Base-by-base conservation (phyloP, 1,139 yeast genomes). In the Debaryomyces sp. region DNA sequence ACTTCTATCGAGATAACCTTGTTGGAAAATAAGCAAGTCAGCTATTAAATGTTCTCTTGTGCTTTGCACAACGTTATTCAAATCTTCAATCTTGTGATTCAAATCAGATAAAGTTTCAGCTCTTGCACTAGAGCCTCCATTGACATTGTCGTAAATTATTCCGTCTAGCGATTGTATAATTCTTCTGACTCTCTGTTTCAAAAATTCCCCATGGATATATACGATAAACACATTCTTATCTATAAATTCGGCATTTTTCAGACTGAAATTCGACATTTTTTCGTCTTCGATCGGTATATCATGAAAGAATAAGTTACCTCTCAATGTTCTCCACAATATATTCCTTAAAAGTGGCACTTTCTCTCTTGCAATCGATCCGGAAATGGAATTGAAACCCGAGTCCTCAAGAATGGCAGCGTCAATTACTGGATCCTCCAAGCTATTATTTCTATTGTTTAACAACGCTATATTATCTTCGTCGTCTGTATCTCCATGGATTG, bases 151-250 rank as follows among this genome's bases (percentile, higher is more conserved):
- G 65, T 83, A 90, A 17, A 92, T 68, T 33, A 78, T 75, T 1
- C 97, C 97, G 57, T 89, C 97, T 51, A 94, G 74, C 0, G 97
- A 87, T 57, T 85, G 92, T 29, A 94, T 84, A 51, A 94, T 87
- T 58, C 82, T 84, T 52, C 80, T 80, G 46, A 92, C 89, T 58
- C 90, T 81, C 48, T 75, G 67, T 47, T 85, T 75, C 52, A 92
- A 78, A 47, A 82, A 74, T 43, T 83, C 84, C 53, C 99, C 99
- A 63, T 94, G 99, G 32, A 96, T 86, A 65, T 89, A 91, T 13
- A 91, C 84, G 46, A 94, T 82, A 61, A 92, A 91, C 6, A 88
- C 89, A 59, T 82, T 86, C 64, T 89, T 89, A 47, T 72, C 76
- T n/a, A 81, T 74, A 27, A 68, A 65, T 45, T 76, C 78, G 48